phyloP scores from a whole-genome alignment of 306 rosid genomes.

The Rosa multiflora region DNA sequence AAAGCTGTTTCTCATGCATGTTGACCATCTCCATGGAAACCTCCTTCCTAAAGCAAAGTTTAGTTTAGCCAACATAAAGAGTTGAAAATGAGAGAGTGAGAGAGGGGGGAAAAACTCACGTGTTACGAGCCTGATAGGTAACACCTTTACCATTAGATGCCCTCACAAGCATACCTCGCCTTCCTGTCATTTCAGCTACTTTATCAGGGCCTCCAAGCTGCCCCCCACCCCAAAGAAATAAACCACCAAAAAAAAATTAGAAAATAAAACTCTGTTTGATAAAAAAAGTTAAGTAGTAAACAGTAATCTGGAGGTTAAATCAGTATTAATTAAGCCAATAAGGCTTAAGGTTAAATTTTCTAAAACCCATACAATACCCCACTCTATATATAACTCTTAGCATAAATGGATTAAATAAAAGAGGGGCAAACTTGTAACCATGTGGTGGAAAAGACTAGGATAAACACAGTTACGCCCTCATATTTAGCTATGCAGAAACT shows the following conservation, averaged over 20 bases:
- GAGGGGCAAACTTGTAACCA: no score
- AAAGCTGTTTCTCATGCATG: conserved; percentile 98
- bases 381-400: no score
- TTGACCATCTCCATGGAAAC: conserved; percentile 98
- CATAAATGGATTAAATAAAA: no score
- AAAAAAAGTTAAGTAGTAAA: conserved; percentile 7
- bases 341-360: no score
- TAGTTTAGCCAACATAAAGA: conserved; percentile 16
- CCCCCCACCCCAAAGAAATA: conserved; percentile 5
- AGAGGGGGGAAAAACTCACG: conserved; percentile 54
- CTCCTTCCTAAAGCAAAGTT: conserved; percentile 62
- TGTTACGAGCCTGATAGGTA: conserved; percentile 92
- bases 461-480: no score
- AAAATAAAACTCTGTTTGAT: conserved; percentile 14
- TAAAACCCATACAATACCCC: no score
- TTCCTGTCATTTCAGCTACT: conserved; percentile 96
- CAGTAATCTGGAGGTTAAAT: neutral
- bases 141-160: conserved; percentile 93
- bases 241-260: neutral
- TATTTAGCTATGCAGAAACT: neutral
- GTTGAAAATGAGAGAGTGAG: neutral
- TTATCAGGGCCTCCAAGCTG: conserved; percentile 99
- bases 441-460: no score
- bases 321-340: no score
- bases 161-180: conserved; percentile 99